Percentiles rank a stretch among this genome's conserved stretches.
Conservation (phyloP, 1,284 basidiomycete genomes). For the Trichosporon sp. region DNA sequence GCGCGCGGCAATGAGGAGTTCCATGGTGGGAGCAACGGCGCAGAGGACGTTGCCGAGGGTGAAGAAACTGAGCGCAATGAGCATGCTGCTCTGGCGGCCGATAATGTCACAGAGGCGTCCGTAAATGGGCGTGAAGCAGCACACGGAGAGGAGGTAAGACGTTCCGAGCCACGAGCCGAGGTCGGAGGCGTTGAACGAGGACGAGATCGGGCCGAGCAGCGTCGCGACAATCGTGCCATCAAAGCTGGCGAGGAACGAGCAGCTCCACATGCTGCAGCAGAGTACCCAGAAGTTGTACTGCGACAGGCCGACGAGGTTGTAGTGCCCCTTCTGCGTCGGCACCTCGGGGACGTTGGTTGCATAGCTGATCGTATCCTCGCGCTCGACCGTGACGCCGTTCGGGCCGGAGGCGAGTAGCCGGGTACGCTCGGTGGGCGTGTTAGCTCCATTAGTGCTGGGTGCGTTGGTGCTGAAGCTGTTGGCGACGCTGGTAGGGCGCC, state of each 20-base stretch:
- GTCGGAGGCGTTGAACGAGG: constrained; percentile 53
- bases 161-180: constrained; percentile 85
- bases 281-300: constrained; percentile 41
- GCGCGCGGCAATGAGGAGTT: constrained; percentile 74
- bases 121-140: constrained; percentile 85
- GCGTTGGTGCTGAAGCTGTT: not conserved
- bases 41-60: constrained; percentile 79
- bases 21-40: constrained; percentile 80
- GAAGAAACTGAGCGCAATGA: constrained; percentile 76
- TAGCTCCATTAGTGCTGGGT: not conserved
- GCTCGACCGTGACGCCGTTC: constrained; percentile 11
- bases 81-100: constrained; percentile 71
- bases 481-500: not conserved
- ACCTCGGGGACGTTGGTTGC: constrained; percentile 30
- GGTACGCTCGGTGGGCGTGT: constrained; percentile 25
- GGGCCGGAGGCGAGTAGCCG: constrained; percentile 21
- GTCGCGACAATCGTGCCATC: constrained; percentile 67
- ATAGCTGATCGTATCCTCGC: constrained; percentile 29
- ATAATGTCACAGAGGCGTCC: constrained; percentile 84
- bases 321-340: constrained; percentile 32
- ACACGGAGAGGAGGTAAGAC: constrained; percentile 75
- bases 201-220: constrained; percentile 61
- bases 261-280: constrained; percentile 46
- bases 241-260: constrained; percentile 70
- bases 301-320: constrained; percentile 48